Evolutionary conservation across 305 asterid species (phyloP), one percentile per base, ranked within the genome.

Genomic region (Fraxinus sp.): DNA sequence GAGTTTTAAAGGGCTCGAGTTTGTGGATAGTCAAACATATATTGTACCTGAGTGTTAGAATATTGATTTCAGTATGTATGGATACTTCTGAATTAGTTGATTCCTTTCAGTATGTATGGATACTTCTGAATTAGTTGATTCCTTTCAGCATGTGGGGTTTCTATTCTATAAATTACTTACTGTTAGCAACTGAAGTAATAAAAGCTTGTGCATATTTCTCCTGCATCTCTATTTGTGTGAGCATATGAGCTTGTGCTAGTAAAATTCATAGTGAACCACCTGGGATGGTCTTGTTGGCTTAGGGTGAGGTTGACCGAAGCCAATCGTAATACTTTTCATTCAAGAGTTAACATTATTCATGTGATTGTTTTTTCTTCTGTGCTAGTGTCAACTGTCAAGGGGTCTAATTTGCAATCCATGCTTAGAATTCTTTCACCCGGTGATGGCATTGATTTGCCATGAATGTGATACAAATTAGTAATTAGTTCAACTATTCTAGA

Each of bases 1-100:
- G 84, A 79, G 84, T 79, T 81, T 86, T 80, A 82, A 82, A 20
- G 7, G 49, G 64, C 71, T 79, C 3, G 32, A 66, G 77, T 75
- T 82, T 64, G 68, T 62, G 20, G 83, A 18, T 37, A 16, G 82
- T 16, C 20, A 11, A 71, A 64, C 35, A 10, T 82, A 30, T 64
- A 79, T 79, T 76, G 72, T 64, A 62, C 79, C n/a, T 33, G 49
- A 14, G 9, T 11, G 36, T 4, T 30, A 4, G 75, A 33, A 13
- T 39, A 28, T 1, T 26, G n/a, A 10, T 24, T 68, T 78, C 73
- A 24, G 84, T 77, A 80, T 80, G 85, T 83, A 83, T 62, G 78
- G 80, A 79, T 36, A 43, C 49, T 68, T 68, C 32, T 62, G 11
- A 68, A 68, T 13, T 68, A 13, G 75, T 68, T 68, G 20, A 10